Conservation (phyloP, 192 early-diverging fungal genomes). For the Rhizoclosmatium sp. region DNA sequence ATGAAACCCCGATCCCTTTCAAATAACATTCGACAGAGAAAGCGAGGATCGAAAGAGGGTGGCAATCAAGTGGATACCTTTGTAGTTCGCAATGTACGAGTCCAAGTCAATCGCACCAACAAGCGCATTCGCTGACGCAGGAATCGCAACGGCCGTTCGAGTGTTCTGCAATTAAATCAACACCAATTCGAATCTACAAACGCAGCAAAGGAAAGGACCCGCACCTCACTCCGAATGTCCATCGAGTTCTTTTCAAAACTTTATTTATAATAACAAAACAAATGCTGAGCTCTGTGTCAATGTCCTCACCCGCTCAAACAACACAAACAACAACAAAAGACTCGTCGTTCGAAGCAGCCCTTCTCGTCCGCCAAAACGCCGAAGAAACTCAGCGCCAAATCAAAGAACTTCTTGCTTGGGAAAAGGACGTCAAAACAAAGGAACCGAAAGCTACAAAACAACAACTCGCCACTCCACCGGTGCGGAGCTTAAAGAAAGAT, state of each 20-base stretch:
- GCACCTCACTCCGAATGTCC: too few relatives aligned
- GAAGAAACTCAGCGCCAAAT: constrained; percentile 54
- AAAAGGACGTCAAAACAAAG: constrained; percentile 54
- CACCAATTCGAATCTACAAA: too few relatives aligned
- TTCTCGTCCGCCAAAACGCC: constrained; percentile 54
- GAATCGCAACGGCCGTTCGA: neutral
- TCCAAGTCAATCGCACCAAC: constrained; percentile 51
- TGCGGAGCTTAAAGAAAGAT: neutral
- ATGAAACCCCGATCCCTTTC: too few relatives aligned
- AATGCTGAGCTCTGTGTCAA: too few relatives aligned
- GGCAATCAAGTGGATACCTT: constrained; percentile 46
- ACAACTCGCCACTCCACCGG: neutral
- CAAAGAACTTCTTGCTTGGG: constrained; percentile 54
- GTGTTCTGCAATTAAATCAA: neutral
- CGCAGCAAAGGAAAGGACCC: too few relatives aligned
- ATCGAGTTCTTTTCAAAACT: too few relatives aligned
- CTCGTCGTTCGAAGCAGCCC: constrained; percentile 36
- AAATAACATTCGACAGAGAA: too few relatives aligned
- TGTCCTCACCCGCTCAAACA: too few relatives aligned
- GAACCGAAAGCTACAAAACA: constrained; percentile 1
- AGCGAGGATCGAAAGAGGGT: too few relatives aligned
- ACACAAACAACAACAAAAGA: neutral
- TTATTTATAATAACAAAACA: too few relatives aligned
- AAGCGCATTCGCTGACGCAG: neutral
- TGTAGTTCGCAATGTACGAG: constrained; percentile 70